Evolutionary conservation across 2,329 filamentous ascomycete genomes (phyloP).

Genomic region (Diplodia sapinea): DNA sequence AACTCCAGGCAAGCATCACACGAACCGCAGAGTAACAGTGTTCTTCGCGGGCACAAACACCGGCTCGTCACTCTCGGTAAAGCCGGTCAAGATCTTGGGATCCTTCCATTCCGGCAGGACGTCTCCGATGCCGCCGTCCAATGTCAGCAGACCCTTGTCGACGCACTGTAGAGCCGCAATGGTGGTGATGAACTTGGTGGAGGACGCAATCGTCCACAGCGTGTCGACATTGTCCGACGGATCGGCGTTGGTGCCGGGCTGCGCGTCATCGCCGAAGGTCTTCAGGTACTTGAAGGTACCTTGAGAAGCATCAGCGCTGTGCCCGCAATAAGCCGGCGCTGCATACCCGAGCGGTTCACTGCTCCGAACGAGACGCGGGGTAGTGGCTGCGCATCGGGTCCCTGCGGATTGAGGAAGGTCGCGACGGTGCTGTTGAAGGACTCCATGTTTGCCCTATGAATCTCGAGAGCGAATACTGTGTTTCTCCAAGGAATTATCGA

Average conservation of each 20-base stretch:
- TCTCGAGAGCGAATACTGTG: not conserved
- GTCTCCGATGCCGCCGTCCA: constrained; percentile 43
- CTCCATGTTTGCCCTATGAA: constrained; percentile 8
- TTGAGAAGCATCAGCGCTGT: not conserved
- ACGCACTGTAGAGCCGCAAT: constrained; percentile 46
- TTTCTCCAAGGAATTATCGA: not conserved
- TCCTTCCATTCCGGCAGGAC: constrained; percentile 43
- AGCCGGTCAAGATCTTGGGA: constrained; percentile 38
- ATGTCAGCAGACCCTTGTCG: constrained; percentile 41
- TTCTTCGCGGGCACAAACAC: constrained; percentile 32
- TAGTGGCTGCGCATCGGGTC: not conserved
- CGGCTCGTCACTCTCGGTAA: constrained; percentile 36
- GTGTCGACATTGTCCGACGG: not conserved
- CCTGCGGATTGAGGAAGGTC: constrained; percentile 10
- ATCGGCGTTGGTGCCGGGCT: constrained; percentile 14
- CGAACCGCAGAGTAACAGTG: constrained; percentile 4
- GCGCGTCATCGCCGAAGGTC: constrained; percentile 11
- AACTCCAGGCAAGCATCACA: not conserved
- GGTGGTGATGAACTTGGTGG: constrained; percentile 48
- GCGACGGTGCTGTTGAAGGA: constrained; percentile 19
- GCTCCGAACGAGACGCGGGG: constrained; percentile 19
- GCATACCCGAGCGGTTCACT: constrained; percentile 13
- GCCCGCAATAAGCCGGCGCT: not conserved
- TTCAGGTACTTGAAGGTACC: constrained; percentile 19
- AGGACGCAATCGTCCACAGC: constrained; percentile 44